A percentile compares a stretch with the other conserved stretches of the same genome.
Conservation (phyloP, 78 protist genomes). For the Polysphondylium violaceum region DNA sequence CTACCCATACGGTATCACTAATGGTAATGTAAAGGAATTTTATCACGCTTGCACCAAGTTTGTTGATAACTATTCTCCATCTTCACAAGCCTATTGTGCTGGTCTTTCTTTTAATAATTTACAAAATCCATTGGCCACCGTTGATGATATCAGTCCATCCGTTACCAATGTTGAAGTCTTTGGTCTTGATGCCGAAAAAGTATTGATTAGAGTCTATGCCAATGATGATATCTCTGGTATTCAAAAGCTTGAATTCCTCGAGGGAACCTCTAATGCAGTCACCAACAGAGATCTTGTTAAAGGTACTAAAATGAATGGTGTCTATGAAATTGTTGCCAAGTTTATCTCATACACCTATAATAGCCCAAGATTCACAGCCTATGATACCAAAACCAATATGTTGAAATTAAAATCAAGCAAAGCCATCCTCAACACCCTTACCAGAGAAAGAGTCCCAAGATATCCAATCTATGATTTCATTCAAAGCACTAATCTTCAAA, state of each 20-base stretch:
- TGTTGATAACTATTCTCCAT: too few species aligned
- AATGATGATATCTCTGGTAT: conserved; percentile 5
- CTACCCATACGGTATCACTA: too few species aligned
- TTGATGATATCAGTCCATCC: background rate
- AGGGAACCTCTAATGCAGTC: too few species aligned
- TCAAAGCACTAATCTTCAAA: background rate
- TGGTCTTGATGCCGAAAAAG: background rate
- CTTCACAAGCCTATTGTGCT: too few species aligned
- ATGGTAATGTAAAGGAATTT: too few species aligned
- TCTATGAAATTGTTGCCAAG: background rate
- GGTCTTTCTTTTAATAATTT: too few species aligned
- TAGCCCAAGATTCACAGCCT: background rate
- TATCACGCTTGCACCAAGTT: too few species aligned
- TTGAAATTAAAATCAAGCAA: background rate
- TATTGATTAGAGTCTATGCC: conserved; percentile 4
- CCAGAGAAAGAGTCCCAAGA: background rate
- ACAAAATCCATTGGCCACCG: background rate
- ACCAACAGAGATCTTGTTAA: conserved; percentile 14
- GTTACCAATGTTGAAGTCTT: background rate
- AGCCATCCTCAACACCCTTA: too few species aligned
- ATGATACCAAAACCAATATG: background rate
- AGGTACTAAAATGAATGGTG: conserved; percentile 5
- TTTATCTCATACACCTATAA: too few species aligned
- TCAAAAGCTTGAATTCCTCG: background rate
- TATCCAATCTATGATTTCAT: background rate